Conservation (phyloP, 2,329 filamentous ascomycete species). For the Paecilomyces niveus region DNA sequence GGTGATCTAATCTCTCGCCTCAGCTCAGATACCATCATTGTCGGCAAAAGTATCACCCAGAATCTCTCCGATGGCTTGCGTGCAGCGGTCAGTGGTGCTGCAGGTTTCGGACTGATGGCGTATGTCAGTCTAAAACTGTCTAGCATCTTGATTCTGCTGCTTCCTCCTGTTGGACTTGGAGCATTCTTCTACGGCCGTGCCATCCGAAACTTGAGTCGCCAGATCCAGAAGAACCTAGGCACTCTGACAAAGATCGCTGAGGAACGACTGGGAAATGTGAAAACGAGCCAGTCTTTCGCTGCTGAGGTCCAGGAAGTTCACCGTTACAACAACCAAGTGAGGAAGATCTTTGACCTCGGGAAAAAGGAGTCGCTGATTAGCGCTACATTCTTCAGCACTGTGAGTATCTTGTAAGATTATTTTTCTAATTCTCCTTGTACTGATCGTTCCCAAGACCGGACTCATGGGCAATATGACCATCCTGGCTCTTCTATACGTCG, state of each 20-base stretch:
- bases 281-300: slow-evolving; percentile 92
- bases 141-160: slow-evolving; percentile 75
- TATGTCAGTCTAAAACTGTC: slow-evolving; percentile 90
- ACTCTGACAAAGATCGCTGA: slow-evolving; percentile 95
- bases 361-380: slow-evolving; percentile 80
- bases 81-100: slow-evolving; percentile 79
- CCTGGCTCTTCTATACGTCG: slow-evolving; percentile 79
- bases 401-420: slow-evolving; percentile 19
- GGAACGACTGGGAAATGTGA: slow-evolving; percentile 93
- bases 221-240: slow-evolving; percentile 90
- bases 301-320: slow-evolving; percentile 85
- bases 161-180: slow-evolving; percentile 82
- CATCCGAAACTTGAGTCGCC: slow-evolving; percentile 81
- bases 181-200: slow-evolving; percentile 87
- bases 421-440: neutral
- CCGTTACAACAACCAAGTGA: slow-evolving; percentile 87
- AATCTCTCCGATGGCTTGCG: slow-evolving; percentile 95
- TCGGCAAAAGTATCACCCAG: slow-evolving; percentile 96
- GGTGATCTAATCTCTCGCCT: slow-evolving; percentile 93
- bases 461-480: slow-evolving; percentile 97
- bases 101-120: slow-evolving; percentile 89
- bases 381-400: slow-evolving; percentile 76
- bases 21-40: slow-evolving; percentile 93
- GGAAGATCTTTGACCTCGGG: slow-evolving; percentile 84
- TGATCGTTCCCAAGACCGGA: slow-evolving; percentile 56